Percentiles rank a stretch among this genome's conserved stretches.
These are phyloP conservation scores for Claviceps sorghi DNA, from an alignment of 2,329 filamentous ascomycete species.

Conservation along the genomic window DNA sequence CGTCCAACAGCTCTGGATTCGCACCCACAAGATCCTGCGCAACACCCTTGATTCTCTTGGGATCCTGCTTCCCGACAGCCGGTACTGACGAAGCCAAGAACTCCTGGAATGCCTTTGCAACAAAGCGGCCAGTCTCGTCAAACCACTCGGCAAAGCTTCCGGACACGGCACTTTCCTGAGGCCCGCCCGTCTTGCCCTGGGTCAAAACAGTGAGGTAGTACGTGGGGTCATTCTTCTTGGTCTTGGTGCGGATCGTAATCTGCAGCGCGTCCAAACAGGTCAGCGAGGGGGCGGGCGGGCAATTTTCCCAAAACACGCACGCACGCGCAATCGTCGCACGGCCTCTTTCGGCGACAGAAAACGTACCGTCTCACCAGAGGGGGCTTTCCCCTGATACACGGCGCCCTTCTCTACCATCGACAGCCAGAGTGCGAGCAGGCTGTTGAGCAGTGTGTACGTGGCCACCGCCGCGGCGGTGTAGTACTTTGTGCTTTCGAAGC, in stretches of 20 bases:
- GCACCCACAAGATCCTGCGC: constrained; percentile 23
- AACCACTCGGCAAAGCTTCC: constrained; percentile 65
- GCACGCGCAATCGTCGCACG: neutral
- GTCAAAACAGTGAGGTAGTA: constrained; percentile 62
- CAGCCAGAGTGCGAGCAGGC: constrained; percentile 68
- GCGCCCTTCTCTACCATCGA: constrained; percentile 67
- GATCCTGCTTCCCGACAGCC: constrained; percentile 50
- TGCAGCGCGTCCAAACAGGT: constrained; percentile 19
- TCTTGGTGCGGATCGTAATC: constrained; percentile 58
- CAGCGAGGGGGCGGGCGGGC: neutral
- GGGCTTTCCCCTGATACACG: constrained; percentile 60
- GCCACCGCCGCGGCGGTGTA: constrained; percentile 69
- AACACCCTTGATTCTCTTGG: constrained; percentile 33
- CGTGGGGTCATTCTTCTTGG: constrained; percentile 64
- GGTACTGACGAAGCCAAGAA: constrained; percentile 57
- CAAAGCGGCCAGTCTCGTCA: constrained; percentile 55
- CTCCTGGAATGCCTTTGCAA: constrained; percentile 63
- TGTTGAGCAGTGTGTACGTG: constrained; percentile 67
- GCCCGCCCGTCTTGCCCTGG: constrained; percentile 22
- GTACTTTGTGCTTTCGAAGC: constrained; percentile 72
- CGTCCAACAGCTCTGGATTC: constrained; percentile 34
- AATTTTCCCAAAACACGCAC: neutral
- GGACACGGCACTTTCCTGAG: constrained; percentile 37
- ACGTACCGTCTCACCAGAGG: constrained; percentile 51
- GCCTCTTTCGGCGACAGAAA: neutral